Percentiles rank a stretch among this genome's conserved stretches.
phyloP scores from a whole-genome alignment of 1,284 basidiomycete species.

The Rhodotorula sp. region DNA sequence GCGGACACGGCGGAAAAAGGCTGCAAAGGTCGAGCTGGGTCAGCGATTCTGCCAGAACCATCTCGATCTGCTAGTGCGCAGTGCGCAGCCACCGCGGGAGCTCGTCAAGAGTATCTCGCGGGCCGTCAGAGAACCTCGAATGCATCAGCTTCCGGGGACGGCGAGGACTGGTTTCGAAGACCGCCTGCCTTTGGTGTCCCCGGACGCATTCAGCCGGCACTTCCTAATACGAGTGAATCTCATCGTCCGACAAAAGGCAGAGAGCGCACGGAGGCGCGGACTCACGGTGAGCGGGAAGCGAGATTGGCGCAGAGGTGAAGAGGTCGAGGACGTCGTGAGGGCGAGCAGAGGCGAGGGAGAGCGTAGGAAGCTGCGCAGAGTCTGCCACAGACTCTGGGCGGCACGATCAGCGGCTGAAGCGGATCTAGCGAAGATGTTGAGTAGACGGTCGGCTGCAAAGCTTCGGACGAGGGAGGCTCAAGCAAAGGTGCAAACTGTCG shows the following conservation, averaged over 20 bases:
- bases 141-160: conserved; percentile 6
- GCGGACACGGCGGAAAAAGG: neutral
- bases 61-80: neutral
- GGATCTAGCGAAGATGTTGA: no score
- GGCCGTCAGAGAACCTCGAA: conserved; percentile 16
- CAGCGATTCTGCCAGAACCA: neutral
- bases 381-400: no score
- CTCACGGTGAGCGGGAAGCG: no score
- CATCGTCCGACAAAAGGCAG: conserved; percentile 5
- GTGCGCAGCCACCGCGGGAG: neutral
- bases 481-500: no score
- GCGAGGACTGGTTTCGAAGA: neutral
- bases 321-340: no score
- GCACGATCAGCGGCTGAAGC: no score
- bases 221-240: conserved; percentile 1
- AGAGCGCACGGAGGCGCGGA: no score
- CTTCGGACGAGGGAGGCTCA: no score
- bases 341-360: no score
- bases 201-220: conserved; percentile 7
- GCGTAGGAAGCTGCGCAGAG: no score
- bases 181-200: neutral
- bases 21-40: neutral
- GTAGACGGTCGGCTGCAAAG: no score
- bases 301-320: no score
- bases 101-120: neutral